Conservation (phyloP, 2,329 filamentous ascomycete species). For the Calonectria crousiana region DNA sequence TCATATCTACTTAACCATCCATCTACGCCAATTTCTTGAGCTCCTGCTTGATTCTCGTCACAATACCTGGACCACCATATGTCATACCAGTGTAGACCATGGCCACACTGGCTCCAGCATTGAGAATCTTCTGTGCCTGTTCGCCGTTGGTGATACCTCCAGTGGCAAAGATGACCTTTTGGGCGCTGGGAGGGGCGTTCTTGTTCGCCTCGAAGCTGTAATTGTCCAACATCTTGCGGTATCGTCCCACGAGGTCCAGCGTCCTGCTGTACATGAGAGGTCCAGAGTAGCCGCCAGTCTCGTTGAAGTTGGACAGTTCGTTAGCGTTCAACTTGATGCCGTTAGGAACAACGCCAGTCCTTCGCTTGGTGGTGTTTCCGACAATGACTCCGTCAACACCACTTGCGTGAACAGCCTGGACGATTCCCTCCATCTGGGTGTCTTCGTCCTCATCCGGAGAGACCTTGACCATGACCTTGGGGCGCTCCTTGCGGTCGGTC, state of each 20-base stretch:
- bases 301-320: conserved; percentile 77
- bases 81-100: conserved; percentile 88
- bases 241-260: conserved; percentile 81
- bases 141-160: conserved; percentile 92
- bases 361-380: conserved; percentile 93
- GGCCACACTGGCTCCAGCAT: conserved; percentile 89
- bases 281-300: conserved; percentile 91
- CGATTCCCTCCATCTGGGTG: conserved; percentile 87
- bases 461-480: conserved; percentile 93
- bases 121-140: conserved; percentile 84
- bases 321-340: conserved; percentile 73
- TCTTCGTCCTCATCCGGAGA: conserved; percentile 94
- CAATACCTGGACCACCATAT: conserved; percentile 73
- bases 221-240: conserved; percentile 76
- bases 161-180: conserved; percentile 91
- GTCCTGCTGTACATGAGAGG: conserved; percentile 89
- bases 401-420: conserved; percentile 83
- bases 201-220: conserved; percentile 49
- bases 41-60: conserved; percentile 75
- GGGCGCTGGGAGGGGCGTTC: conserved; percentile 51
- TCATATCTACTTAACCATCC: conserved; percentile 5
- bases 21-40: conserved; percentile 60
- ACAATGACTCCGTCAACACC: conserved; percentile 97
- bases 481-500: conserved; percentile 76
- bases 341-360: conserved; percentile 76